Evolutionary conservation across 2,329 filamentous ascomycete species (phyloP), one percentile per base, ranked within the genome.

Genomic region (Calonectria multiphialidica): DNA sequence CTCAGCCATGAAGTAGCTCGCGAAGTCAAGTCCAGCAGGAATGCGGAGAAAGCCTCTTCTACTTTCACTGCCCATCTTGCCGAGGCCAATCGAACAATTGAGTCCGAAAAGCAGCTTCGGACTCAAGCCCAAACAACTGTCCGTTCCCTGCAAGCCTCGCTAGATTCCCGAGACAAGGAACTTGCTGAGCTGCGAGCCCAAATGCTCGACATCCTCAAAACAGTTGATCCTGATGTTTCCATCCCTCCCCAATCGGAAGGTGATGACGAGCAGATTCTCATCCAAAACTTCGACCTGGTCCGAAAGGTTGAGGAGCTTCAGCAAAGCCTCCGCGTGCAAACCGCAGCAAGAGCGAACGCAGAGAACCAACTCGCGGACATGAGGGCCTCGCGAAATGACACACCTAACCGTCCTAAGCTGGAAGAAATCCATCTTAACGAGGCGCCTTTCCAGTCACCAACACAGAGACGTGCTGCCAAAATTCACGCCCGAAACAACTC

Each of bases 351-450:
- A 74, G 88, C 90, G 35, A 94, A 95, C 77, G 95, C 96, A 7
- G 97, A 98, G 84, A 89, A 90, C 23, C 95, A 98, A 81, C 85
- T 98, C 45, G 89, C 91, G 3, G 95, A 97, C 71, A 85, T 98
- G 78, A 92, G 96, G 57, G 91, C 92, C 44, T 90, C 93, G 68
- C 92, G 95, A 79, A 90, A 91, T 67, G 94, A 95, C 85, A 92
- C 84, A 87, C 93, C 83, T 86, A 93, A 85, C 71, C 92, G 95
- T 74, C 91, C 93, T 12, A 90, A 94, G 74, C 88, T 98, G 47
- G 96, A 98, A 79, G 96, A 98, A 83, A 95, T 98, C 80, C 93
- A 95, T 82, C 90, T 92, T 77, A 97, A 96, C 80, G 94, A 97
- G 84, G 91, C 93, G 23, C 91, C 94, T 45, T 90, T 89, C 81